Evolutionary conservation across 2,329 filamentous ascomycete species (phyloP).

Genomic region (Thelonectria rubi): DNA sequence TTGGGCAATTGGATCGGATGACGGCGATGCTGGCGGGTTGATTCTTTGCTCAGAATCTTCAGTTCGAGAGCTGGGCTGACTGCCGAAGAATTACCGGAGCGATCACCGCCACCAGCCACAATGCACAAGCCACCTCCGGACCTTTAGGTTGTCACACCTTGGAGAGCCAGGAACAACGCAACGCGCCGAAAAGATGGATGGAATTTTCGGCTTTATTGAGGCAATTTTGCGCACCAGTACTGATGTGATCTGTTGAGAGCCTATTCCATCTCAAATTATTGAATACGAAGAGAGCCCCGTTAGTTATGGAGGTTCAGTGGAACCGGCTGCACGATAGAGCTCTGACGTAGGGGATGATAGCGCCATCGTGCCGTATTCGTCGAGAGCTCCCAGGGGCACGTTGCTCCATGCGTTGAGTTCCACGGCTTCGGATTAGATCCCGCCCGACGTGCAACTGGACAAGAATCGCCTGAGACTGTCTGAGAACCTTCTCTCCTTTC

Average conservation of each 20-base stretch:
- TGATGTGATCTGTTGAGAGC: too few relatives aligned
- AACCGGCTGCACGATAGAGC: neutral
- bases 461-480: neutral
- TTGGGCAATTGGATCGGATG: conserved; percentile 46
- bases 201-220: too few relatives aligned
- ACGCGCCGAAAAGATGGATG: too few relatives aligned
- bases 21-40: conserved; percentile 28
- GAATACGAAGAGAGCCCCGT: too few relatives aligned
- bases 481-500: neutral
- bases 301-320: neutral
- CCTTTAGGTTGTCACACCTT: neutral
- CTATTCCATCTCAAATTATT: too few relatives aligned
- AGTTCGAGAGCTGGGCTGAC: conserved; percentile 15
- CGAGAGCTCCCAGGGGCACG: conserved; percentile 4
- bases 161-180: neutral
- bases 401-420: neutral
- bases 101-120: neutral
- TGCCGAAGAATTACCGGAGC: conserved; percentile 30
- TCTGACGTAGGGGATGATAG: conserved; percentile 1
- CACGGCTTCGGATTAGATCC: conserved; percentile 4
- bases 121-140: neutral
- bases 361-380: conserved; percentile 16
- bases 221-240: too few relatives aligned
- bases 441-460: neutral
- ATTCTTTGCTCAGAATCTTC: conserved; percentile 24